Evolutionary conservation across 83 land plant species (phyloP), one percentile per base, ranked within the genome.

Genomic region (Diphasiastrum complanatum): DNA sequence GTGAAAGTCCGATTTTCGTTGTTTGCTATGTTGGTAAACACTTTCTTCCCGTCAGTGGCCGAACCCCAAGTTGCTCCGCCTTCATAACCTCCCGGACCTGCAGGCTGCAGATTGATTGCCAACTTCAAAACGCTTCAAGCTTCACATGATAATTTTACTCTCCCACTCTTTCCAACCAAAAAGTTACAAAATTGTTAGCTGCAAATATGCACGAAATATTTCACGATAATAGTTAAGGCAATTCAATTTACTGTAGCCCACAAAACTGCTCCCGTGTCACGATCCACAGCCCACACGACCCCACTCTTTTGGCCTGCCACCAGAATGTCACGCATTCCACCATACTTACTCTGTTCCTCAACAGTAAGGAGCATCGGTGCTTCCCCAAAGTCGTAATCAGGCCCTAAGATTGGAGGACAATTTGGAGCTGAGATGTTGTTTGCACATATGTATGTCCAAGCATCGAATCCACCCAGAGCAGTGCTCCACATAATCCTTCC

Each of bases 1-100:
- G 50, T 58, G 58, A 68, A 68, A 28, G 46, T 51, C 1, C 3
- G 6, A 12, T 36, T 12, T 10, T 59, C 28, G 32, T 51, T 61
- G 47, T 80, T 81, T 36, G 30, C 63, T 5, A 75, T 75, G 67
- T 75, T 80, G 24, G 73, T 68, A 70, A 75, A 75, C 14, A 80
- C 60, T 4, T 79, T 51, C 30, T 34, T 49, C 4, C 75, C 79
- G 36, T 79, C 79, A 3, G 79, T 75, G 25, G 80, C 69, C 37
- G 73, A 60, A 4, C 76, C 83, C 79, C 83, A 80, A n/a, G 49
- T 30, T 8, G 78, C 83, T 45, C 79, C 83, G 61, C 73, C 79
- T 4, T 40, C 35, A 0, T 6, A 4, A 12, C 73, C 68, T 28
- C 83, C 83, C 4, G 74, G 79, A 3, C 79, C 74, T 18, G 73